phyloP scores from a whole-genome alignment of 306 rosid genomes.

The Casuarina glauca region DNA sequence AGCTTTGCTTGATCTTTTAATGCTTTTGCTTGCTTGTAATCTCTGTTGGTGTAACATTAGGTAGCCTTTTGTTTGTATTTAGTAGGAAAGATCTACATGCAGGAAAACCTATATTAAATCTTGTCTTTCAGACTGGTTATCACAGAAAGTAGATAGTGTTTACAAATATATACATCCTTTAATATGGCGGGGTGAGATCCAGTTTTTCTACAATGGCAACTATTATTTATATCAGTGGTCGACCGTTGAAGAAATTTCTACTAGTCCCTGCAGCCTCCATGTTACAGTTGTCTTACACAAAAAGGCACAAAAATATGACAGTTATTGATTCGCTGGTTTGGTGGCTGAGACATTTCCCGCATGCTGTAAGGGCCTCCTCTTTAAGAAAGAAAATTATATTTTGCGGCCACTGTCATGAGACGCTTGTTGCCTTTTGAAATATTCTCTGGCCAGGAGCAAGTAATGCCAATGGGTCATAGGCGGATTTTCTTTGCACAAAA shows the following conservation, averaged over 20 bases:
- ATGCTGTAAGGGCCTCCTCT: conserved; percentile 26
- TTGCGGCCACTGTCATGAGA: conserved; percentile 38
- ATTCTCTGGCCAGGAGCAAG: conserved; percentile 91
- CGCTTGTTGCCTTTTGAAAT: conserved; percentile 62
- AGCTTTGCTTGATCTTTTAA: background rate
- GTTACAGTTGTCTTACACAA: conserved; percentile 14
- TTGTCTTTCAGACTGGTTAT: conserved; percentile 24
- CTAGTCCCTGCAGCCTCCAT: conserved; percentile 27
- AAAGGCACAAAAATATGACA: conserved; percentile 19
- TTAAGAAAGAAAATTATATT: conserved; percentile 8
- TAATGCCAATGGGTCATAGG: conserved; percentile 85
- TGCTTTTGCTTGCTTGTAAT: conserved; percentile 4
- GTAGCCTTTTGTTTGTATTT: background rate
- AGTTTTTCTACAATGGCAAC: conserved; percentile 26
- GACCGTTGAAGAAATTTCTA: conserved; percentile 28
- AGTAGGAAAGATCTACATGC: background rate
- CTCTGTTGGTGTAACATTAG: background rate
- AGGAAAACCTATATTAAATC: conserved; percentile 9
- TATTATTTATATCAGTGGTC: conserved; percentile 27
- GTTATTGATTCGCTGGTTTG: conserved; percentile 21
- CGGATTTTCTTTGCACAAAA: conserved; percentile 66
- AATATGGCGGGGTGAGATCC: conserved; percentile 25
- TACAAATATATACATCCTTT: conserved; percentile 46
- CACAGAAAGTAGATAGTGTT: conserved; percentile 24
- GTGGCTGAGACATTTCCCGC: conserved; percentile 30